Evolutionary conservation across 2,329 filamentous ascomycete genomes (phyloP), one percentile per base, ranked within the genome.

Genomic region (Botrytis aclada): DNA sequence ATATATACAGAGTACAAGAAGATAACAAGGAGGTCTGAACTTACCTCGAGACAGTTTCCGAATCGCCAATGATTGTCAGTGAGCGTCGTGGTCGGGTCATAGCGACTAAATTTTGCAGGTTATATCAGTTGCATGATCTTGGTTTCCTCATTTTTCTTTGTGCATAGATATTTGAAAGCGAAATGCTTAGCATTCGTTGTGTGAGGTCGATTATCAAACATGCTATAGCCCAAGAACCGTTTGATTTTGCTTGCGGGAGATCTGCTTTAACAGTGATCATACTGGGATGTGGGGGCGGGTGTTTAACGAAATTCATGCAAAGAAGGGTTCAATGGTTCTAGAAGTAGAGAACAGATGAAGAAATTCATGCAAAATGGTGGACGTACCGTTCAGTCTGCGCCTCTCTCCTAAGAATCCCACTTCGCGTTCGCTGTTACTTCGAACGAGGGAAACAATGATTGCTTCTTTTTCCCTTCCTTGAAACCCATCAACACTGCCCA

Each of bases 401-500:
- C 95, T 97, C 83, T 99, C 96, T 22, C 90, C 93, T 54, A 99
- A 84, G 80, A 99, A 99, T 16, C 96, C 96, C 22, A 98, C 95
- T 81, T 98, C 94, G 69, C 91, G 89, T 66, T 94, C 89, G 9
- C 89, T 77, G 81, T 99, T 99, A 82, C 95, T 98, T 77, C 96
- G 88, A 72, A 99, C 96, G n/a, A 98, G 87, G 82, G 92, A 97
- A 69, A 99, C 91, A 56, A 99, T 88, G 25, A 99, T 91, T 3
- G 93, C 96, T 82, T 99, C 96, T 83, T 99, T 99, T 83, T 99
- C 96, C 29, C 96, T 89, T 47, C 96, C 96, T 82, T 99, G 96
- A 81, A 99, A 99, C 3, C 95, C 96, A 82, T 99, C 96, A 3
- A 99, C 93, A 78, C 94, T 97, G 47, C 96, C 96, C n/a, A 99